Base-by-base conservation (phyloP, 805 yeast species). In the Starmera amethionina region DNA sequence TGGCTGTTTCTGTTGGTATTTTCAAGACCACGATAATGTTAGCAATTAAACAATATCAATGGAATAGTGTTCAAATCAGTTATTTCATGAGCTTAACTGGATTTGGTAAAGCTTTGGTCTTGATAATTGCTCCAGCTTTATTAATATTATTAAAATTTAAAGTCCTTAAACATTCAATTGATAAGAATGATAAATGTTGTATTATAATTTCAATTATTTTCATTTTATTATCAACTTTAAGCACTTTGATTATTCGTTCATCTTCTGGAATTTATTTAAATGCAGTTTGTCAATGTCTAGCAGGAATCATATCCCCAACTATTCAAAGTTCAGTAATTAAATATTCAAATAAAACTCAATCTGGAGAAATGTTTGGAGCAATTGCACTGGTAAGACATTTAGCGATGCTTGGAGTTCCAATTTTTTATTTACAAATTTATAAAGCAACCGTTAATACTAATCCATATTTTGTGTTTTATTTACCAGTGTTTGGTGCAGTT, bases 1-100 rank as follows among this genome's bases (percentile, higher is more conserved):
- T 49, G 51, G 46, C 49, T 8, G 46, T 52, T n/a, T 43, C 54
- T 4, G 50, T 46, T 15, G 58, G 58, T 1, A 44, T 47, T 9
- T 39, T 47, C 39, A 49, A 45, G 14, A 48, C 49, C 3, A 38
- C 47, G 1, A 40, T 46, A 5, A 41, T 48, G 4, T 53, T 44
- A 35, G 39, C 54, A 6, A 49, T 53, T 30, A 31, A 49, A 19
- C 35, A 41, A n/a, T 51, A 36, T 30, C 25, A 45, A 3, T 53
- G 56, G 56, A 37, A 49, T 2, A 45, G 52, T 22, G 56, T 53
- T 8, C 53, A 53, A 36, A 37, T 53, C 7, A 56, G 58, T 3
- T 53, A 51, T 39, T 51, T 41, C 40, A 48, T 50, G 49, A 50
- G 55, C 22, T 34, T 51, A 8, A 45, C 39, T 8, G 56, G 58